Evolutionary conservation across 2,329 filamentous ascomycete species (phyloP).

Genomic region (Aureobasidium pullulans): DNA sequence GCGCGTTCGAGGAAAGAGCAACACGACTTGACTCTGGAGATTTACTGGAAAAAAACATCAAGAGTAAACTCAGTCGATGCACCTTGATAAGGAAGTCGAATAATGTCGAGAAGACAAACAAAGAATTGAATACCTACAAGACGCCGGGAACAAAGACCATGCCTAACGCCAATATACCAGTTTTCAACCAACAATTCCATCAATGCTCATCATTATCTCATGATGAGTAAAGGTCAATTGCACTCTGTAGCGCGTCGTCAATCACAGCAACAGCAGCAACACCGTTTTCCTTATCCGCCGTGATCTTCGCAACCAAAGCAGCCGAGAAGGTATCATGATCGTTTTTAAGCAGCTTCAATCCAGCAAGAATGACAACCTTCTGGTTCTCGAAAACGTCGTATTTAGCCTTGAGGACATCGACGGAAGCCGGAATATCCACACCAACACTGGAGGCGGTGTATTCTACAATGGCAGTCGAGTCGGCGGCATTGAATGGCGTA

Average conservation of each 20-base stretch:
- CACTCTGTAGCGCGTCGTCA: slow-evolving; percentile 16
- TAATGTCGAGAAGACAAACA: too few species aligned
- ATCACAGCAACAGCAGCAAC: slow-evolving; percentile 15
- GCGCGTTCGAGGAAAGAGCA: too few species aligned
- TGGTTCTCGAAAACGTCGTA: slow-evolving; percentile 17
- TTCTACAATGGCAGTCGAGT: slow-evolving; percentile 18
- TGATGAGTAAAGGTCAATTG: slow-evolving; percentile 17
- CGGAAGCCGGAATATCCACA: slow-evolving; percentile 17
- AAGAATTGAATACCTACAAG: too few species aligned
- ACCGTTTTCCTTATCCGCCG: slow-evolving; percentile 8
- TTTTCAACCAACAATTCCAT: too few species aligned
- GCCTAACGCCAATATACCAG: too few species aligned
- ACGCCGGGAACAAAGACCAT: too few species aligned
- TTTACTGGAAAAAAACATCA: too few species aligned
- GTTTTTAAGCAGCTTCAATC: slow-evolving; percentile 17
- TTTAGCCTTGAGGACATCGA: slow-evolving; percentile 18
- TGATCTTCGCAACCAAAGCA: slow-evolving; percentile 12
- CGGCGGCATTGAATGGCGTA: slow-evolving; percentile 15
- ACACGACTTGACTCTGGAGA: too few species aligned
- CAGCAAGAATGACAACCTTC: slow-evolving; percentile 16
- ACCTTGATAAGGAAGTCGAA: too few species aligned
- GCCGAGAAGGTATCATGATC: slow-evolving; percentile 17
- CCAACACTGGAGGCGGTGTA: slow-evolving; percentile 18
- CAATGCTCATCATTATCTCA: background rate
- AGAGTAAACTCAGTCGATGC: too few species aligned